Base-by-base conservation (phyloP, 495 filamentous ascomycete genomes). In the Penicillium subrubescens region DNA sequence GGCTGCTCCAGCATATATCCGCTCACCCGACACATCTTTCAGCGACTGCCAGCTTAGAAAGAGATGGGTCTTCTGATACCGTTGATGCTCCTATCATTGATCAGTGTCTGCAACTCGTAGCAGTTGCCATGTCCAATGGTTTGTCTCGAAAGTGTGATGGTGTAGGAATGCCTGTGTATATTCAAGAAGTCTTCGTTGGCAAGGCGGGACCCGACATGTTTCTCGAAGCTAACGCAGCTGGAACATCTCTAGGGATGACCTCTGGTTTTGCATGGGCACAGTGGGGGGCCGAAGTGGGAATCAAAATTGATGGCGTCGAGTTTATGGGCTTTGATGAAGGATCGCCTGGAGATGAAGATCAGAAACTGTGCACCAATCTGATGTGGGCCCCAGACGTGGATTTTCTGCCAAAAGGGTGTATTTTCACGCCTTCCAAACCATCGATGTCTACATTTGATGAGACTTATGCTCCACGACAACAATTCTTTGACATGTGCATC, bases 401-500 rank as follows among this genome's bases (percentile, higher is more conserved):
- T 53, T 5, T 53, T 15, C 0, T 53, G 27, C 50, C 50, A 29
- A 25, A 53, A 5, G 50, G 50, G 11, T 14, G 12, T 53, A 8
- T 53, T 33, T 25, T 53, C 8, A 3, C 12, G 50, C 50, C 50
- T 17, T 17, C 11, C 7, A 29, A 21, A 15, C 50, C 11, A 53
- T 0, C 27, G 1, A 29, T 17, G 25, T 14, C 50, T 29, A 53
- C 25, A 12, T 0, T 17, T 29, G 25, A 33, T 29, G 50, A 33
- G 6, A 8, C 50, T 14, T 53, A 53, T 33, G 50, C 8, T 2
- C 50, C 50, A 3, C 31, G 29, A 33, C 50, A 53, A 33, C 50
- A 53, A 25, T 29, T 53, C 12, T 53, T 53, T 17, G 50, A 53
- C 27, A 53, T 53, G 50, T 53, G 50, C 50, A 33, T 53, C 21